Evolutionary conservation across 352 stramenopile genomes (phyloP).

Genomic region (Phytophthora syringae): DNA sequence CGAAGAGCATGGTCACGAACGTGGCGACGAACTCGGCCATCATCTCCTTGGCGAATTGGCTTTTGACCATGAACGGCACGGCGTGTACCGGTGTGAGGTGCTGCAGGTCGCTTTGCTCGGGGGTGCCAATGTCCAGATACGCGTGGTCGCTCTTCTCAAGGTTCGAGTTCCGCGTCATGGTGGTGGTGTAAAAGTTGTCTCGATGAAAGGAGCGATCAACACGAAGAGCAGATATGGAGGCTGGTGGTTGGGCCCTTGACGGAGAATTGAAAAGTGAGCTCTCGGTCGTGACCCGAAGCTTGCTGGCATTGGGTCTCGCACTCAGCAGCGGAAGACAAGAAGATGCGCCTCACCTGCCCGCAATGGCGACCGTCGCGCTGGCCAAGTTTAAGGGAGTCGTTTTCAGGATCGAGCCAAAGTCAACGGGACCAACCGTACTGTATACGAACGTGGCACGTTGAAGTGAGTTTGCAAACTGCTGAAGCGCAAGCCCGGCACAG

Average conservation of each 20-base stretch:
- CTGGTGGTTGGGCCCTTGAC: constrained; percentile 1
- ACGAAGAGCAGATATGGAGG: background rate
- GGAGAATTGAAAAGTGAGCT: constrained; percentile 34
- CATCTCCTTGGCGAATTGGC: constrained; percentile 46
- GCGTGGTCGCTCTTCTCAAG: constrained; percentile 28
- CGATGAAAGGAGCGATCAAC: too few species aligned
- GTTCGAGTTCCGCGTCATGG: constrained; percentile 25
- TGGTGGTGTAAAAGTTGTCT: background rate
- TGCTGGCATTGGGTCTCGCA: too few species aligned
- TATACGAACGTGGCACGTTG: constrained; percentile 24
- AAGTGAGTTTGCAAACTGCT: constrained; percentile 20
- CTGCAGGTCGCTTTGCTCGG: constrained; percentile 14
- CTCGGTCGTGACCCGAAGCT: too few species aligned
- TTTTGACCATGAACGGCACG: constrained; percentile 45
- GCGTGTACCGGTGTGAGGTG: constrained; percentile 20
- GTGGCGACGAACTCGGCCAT: constrained; percentile 39
- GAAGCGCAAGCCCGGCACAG: constrained; percentile 27
- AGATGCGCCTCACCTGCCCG: background rate
- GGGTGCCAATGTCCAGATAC: constrained; percentile 28
- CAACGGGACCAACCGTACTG: constrained; percentile 2
- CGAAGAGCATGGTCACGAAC: constrained; percentile 39
- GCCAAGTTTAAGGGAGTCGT: constrained; percentile 15
- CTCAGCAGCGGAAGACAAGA: constrained; percentile 7
- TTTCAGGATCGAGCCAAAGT: background rate
- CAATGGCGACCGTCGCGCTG: background rate